A percentile compares a stretch with the other conserved stretches of the same genome.
These are phyloP conservation scores for Talaromyces borbonicus DNA, from an alignment of 495 filamentous ascomycete genomes.

Conservation along the genomic window DNA sequence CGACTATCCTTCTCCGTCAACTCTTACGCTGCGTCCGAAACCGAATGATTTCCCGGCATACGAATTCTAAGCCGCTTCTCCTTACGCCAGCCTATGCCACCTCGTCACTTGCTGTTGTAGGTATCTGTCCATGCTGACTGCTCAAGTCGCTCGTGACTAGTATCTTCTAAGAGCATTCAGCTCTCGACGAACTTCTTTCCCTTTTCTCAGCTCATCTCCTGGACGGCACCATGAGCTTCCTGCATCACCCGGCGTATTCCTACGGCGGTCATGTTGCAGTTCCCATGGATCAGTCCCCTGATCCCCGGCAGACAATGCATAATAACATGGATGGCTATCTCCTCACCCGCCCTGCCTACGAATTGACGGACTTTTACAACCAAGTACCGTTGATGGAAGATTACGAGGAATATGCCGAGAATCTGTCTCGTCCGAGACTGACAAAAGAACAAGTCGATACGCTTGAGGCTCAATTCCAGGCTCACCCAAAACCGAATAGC, in stretches of 20 bases:
- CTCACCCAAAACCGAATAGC: constrained; percentile 70
- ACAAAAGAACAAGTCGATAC: constrained; percentile 76
- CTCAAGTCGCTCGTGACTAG: too few relatives aligned
- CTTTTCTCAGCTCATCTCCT: too few relatives aligned
- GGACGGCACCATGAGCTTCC: constrained; percentile 27
- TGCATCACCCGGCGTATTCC: constrained; percentile 32
- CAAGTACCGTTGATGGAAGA: constrained; percentile 36
- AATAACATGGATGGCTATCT: constrained; percentile 36
- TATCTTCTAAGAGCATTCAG: too few relatives aligned
- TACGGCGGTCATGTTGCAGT: constrained; percentile 31
- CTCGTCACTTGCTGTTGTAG: too few relatives aligned
- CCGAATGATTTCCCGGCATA: too few relatives aligned
- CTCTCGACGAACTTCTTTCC: too few relatives aligned
- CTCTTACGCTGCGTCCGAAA: too few relatives aligned
- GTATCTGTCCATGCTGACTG: too few relatives aligned
- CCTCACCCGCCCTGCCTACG: constrained; percentile 32
- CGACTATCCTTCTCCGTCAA: too few relatives aligned
- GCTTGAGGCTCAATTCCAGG: constrained; percentile 62
- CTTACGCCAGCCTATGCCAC: too few relatives aligned
- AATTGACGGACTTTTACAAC: constrained; percentile 39
- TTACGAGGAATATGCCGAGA: constrained; percentile 42
- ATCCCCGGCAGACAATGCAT: constrained; percentile 34
- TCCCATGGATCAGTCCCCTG: constrained; percentile 29
- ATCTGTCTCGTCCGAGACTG: constrained; percentile 52
- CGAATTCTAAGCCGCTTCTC: too few relatives aligned